phyloP scores from a whole-genome alignment of 2,329 filamentous ascomycete species.

The Fusarium robinianum region DNA sequence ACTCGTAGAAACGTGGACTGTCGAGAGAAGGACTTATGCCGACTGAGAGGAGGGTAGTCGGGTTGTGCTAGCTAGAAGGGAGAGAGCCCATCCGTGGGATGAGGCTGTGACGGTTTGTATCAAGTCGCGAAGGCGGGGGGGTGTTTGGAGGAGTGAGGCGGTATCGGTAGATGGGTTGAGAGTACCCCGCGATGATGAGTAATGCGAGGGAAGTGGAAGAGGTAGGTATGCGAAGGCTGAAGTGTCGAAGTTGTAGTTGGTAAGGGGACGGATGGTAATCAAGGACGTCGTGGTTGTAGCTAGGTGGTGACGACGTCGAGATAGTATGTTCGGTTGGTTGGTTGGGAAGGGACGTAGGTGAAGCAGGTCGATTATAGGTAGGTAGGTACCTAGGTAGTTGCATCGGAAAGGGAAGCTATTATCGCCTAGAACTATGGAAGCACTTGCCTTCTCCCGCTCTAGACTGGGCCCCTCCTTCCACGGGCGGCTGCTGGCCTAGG shows the following conservation, averaged over 20 bases:
- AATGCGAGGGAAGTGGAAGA: too few species aligned
- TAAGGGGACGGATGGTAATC: too few species aligned
- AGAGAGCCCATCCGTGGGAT: conserved; percentile 32
- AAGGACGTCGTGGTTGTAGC: too few species aligned
- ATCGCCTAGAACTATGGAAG: too few species aligned
- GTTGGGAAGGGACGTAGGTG: too few species aligned
- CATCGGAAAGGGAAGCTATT: too few species aligned
- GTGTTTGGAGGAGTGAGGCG: too few species aligned
- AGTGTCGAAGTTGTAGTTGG: conserved; percentile 19
- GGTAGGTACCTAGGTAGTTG: too few species aligned
- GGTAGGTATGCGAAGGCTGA: too few species aligned
- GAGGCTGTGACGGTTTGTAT: conserved; percentile 9
- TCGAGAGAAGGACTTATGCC: not conserved
- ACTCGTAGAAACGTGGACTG: conserved; percentile 11
- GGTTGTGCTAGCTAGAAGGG: conserved; percentile 17
- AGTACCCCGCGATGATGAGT: too few species aligned
- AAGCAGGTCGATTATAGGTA: too few species aligned
- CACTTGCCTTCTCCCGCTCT: conserved; percentile 1
- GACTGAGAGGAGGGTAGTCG: conserved; percentile 15
- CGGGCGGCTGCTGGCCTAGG: conserved; percentile 15
- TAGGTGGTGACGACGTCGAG: not conserved
- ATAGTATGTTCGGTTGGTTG: conserved; percentile 5
- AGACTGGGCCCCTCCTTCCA: conserved; percentile 28
- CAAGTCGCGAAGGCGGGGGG: conserved; percentile 10
- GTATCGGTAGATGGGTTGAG: too few species aligned